phyloP scores from a whole-genome alignment of 1,139 yeast species.

The Yamadazyma diddensiae region DNA sequence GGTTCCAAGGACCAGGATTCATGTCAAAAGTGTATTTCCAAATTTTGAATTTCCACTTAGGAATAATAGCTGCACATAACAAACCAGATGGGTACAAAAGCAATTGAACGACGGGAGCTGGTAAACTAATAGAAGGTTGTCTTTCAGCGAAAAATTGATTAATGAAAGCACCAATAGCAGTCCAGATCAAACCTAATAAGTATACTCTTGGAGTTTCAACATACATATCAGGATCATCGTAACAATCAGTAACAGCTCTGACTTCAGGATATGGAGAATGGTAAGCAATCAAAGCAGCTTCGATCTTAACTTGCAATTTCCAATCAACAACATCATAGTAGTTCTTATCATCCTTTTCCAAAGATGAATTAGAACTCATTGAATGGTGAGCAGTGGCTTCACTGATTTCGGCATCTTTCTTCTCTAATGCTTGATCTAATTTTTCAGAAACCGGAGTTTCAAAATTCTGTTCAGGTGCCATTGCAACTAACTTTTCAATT shows the following conservation, averaged over 20 bases:
- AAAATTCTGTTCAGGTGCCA: constrained; percentile 5
- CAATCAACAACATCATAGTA: constrained; percentile 21
- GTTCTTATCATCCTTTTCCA: constrained; percentile 47
- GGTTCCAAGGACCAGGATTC: constrained; percentile 52
- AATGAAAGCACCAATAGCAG: constrained; percentile 48
- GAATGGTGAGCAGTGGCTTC: constrained; percentile 23
- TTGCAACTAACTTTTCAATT: constrained; percentile 16
- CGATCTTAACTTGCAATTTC: constrained; percentile 32
- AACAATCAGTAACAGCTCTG: constrained; percentile 53
- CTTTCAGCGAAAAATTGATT: constrained; percentile 58
- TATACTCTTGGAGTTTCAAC: constrained; percentile 60
- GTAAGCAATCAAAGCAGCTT: constrained; percentile 49
- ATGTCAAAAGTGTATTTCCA: constrained; percentile 24
- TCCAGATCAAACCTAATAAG: constrained; percentile 51
- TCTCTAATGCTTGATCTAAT: constrained; percentile 3
- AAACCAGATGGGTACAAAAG: constrained; percentile 26
- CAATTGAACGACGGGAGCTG: constrained; percentile 41
- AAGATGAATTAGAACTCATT: constrained; percentile 40
- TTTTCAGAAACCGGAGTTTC: constrained; percentile 4
- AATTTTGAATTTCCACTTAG: constrained; percentile 32
- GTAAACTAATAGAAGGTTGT: constrained; percentile 46
- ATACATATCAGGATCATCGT: constrained; percentile 49
- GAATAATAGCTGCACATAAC: constrained; percentile 19
- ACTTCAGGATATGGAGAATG: constrained; percentile 69
- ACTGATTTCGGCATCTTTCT: constrained; percentile 15